phyloP scores from a whole-genome alignment of 768 basidiomycete species.

The Lactarius tabidus region DNA sequence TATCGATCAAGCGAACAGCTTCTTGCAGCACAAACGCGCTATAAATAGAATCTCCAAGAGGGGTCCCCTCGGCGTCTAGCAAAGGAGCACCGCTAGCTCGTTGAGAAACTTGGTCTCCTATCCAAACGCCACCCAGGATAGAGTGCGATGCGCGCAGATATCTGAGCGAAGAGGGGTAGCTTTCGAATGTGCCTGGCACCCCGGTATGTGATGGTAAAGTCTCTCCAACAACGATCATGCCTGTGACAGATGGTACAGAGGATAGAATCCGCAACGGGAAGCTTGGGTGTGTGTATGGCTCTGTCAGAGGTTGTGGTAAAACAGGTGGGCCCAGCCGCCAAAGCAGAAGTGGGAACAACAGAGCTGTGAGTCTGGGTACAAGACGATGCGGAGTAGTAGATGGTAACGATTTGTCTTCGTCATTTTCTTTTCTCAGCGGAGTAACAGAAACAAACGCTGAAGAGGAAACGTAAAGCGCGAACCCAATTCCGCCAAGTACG shows the following conservation, averaged over 20 bases:
- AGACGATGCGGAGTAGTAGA: constrained; percentile 11
- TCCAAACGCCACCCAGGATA: constrained; percentile 74
- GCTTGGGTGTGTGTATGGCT: constrained; percentile 48
- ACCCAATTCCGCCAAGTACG: constrained; percentile 19
- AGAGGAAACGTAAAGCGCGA: constrained; percentile 22
- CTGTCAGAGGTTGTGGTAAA: constrained; percentile 49
- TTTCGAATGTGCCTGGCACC: constrained; percentile 10
- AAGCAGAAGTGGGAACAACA: constrained; percentile 37
- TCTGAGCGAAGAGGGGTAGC: constrained; percentile 35
- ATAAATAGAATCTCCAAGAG: constrained; percentile 78
- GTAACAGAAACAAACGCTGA: not conserved
- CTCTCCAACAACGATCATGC: constrained; percentile 81
- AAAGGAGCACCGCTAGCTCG: constrained; percentile 31
- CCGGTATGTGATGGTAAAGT: constrained; percentile 38
- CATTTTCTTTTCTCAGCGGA: not conserved
- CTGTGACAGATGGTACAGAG: constrained; percentile 67
- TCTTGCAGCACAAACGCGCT: constrained; percentile 85
- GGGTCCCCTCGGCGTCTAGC: constrained; percentile 49
- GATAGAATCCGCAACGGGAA: constrained; percentile 64
- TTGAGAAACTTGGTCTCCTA: constrained; percentile 44
- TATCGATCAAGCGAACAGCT: constrained; percentile 66
- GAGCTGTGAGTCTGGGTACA: constrained; percentile 32
- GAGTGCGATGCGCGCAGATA: constrained; percentile 53
- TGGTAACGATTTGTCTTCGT: not conserved
- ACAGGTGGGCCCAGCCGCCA: constrained; percentile 42